Base-by-base conservation (phyloP, 805 yeast species). In the Myxozyma monticola region DNA sequence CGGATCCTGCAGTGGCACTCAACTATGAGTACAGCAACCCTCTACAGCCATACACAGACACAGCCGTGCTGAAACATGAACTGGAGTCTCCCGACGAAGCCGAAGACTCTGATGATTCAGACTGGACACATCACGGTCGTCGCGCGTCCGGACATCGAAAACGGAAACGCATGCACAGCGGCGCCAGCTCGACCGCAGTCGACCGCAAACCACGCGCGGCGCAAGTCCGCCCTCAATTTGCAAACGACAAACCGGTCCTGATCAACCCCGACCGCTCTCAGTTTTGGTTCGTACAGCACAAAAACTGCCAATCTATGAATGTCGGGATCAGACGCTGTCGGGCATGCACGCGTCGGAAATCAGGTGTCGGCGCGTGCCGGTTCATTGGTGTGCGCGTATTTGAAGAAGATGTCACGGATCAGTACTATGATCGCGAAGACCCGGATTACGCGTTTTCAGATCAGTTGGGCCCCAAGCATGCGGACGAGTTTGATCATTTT, bases 291-390 rank as follows among this genome's bases (percentile, higher is more conserved):
- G 38, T 51, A n/a, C 58, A 54, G 42, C 29, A 37, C 10, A 51
- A 51, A 42, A 46, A 48, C 31, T 54, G 58, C 45, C 58, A 50
- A 34, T 31, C 39, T 28, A 37, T 54, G 49, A 46, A 33, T 24
- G 41, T 45, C 18, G 48, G 53, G 15, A 37, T 50, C 36, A 48
- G 56, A 3, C 50, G 56, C 29, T 54, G 58, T 21, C 48, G 53
- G 7, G 52, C 58, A 6, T 54, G 58, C 34, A 50, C 58, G 5
- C 48, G 58, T 15, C 54, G 58, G 29, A 54, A 54, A 21, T 46
- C 58, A 4, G 58, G 56, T 18, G 51, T 54, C 14, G 58, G 58
- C 20, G 55, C 56, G 6, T 54, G 58, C 46, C 24, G 58, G n/a
- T 54, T 54, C 31, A 54, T 48, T n/a, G 51, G 56, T 22, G 41